A percentile compares a stretch with the other conserved stretches of the same genome.
These are phyloP conservation scores for Lipomyces mesembrius DNA, from an alignment of 805 yeast species.

Conservation along the genomic window DNA sequence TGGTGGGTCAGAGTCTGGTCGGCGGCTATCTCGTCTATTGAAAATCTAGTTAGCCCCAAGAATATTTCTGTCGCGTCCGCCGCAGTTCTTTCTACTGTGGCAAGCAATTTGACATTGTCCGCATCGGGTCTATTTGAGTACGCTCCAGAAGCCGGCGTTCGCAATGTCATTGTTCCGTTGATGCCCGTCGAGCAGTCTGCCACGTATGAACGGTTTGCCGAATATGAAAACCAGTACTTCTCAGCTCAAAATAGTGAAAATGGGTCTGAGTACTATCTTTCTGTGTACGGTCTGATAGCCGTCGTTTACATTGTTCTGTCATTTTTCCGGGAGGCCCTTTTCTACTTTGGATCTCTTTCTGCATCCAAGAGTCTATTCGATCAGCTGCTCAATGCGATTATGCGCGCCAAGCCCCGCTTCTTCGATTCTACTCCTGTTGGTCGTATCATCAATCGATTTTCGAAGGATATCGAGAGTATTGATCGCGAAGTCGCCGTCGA, in stretches of 20 bases:
- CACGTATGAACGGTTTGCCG: neutral
- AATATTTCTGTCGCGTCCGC: neutral
- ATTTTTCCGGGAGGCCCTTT: conserved; percentile 56
- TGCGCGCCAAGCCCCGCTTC: conserved; percentile 82
- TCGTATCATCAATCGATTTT: conserved; percentile 93
- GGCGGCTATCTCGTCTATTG: conserved; percentile 29
- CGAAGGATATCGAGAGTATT: conserved; percentile 90
- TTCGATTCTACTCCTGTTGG: conserved; percentile 96
- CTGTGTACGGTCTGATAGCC: conserved; percentile 74
- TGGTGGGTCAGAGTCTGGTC: conserved; percentile 94
- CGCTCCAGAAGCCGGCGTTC: conserved; percentile 25
- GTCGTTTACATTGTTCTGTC: conserved; percentile 53
- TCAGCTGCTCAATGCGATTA: conserved; percentile 63
- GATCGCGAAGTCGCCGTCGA: conserved; percentile 89
- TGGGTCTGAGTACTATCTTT: conserved; percentile 58
- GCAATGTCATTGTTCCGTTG: conserved; percentile 20
- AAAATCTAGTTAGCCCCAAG: conserved; percentile 3
- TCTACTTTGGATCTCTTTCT: conserved; percentile 69
- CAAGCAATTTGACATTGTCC: conserved; percentile 10
- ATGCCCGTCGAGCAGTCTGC: neutral
- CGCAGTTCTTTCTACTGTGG: neutral
- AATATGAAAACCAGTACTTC: neutral
- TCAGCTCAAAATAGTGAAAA: conserved; percentile 4
- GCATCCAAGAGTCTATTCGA: conserved; percentile 81
- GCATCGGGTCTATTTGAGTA: conserved; percentile 16